Conservation (phyloP, 768 basidiomycete species). For the Boletus rex-veris region DNA sequence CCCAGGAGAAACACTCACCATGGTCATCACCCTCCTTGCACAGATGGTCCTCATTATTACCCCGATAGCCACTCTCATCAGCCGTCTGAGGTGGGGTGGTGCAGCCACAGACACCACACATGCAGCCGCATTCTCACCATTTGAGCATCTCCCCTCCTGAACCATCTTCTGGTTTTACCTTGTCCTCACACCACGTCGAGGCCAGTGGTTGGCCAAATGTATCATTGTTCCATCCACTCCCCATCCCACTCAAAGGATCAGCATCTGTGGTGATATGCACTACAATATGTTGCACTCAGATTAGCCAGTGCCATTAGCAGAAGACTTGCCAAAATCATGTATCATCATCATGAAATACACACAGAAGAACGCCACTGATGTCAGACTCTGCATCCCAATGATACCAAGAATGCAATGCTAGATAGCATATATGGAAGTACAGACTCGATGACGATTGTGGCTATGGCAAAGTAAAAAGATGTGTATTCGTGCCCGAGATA, state of each 20-base stretch:
- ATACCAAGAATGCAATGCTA: not conserved
- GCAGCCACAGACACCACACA: not conserved
- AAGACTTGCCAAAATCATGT: not conserved
- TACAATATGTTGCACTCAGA: not conserved
- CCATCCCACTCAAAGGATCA: constrained; percentile 18
- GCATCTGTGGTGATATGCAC: constrained; percentile 23
- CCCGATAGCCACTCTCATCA: constrained; percentile 38
- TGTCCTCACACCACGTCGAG: not conserved
- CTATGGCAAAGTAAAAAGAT: constrained; percentile 9
- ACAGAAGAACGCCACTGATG: not conserved
- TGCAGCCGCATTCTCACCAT: constrained; percentile 31
- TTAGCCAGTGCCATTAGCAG: too few relatives aligned
- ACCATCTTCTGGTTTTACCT: constrained; percentile 48
- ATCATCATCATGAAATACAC: constrained; percentile 20
- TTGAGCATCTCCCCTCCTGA: constrained; percentile 84
- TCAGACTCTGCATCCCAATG: constrained; percentile 11
- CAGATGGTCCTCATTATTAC: too few relatives aligned
- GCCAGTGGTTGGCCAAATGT: not conserved
- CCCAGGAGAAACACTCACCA: too few relatives aligned
- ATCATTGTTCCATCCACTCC: constrained; percentile 11
- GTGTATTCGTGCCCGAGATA: not conserved
- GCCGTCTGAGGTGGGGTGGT: constrained; percentile 41
- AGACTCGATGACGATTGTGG: constrained; percentile 7
- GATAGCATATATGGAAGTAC: constrained; percentile 8
- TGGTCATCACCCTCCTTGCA: too few relatives aligned